Conservation (phyloP, 2,329 filamentous ascomycete genomes). For the Ascochyta lentis region DNA sequence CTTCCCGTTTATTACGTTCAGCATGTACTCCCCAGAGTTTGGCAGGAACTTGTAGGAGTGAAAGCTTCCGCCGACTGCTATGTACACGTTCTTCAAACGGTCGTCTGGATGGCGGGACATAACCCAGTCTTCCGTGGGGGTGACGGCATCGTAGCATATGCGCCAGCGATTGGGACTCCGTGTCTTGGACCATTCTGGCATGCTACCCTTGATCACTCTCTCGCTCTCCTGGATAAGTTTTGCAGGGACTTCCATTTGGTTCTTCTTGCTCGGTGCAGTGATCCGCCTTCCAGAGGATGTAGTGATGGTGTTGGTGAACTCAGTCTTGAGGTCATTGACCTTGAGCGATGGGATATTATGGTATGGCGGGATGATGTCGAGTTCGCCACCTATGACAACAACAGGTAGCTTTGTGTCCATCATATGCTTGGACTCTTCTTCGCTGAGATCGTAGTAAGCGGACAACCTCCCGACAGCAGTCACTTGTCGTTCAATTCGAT, state of each 20-base stretch:
- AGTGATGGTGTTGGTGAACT: slow-evolving; percentile 62
- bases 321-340: slow-evolving; percentile 64
- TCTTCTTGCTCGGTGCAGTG: slow-evolving; percentile 57
- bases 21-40: slow-evolving; percentile 66
- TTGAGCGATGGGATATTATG: slow-evolving; percentile 60
- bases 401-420: slow-evolving; percentile 61
- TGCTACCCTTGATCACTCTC: slow-evolving; percentile 34
- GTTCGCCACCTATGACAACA: slow-evolving; percentile 56
- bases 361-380: slow-evolving; percentile 59
- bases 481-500: slow-evolving; percentile 60
- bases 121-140: slow-evolving; percentile 68
- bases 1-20: slow-evolving; percentile 48
- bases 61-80: slow-evolving; percentile 68
- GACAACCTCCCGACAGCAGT: slow-evolving; percentile 66
- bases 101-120: slow-evolving; percentile 61
- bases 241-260: slow-evolving; percentile 53
- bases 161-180: slow-evolving; percentile 53
- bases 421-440: slow-evolving; percentile 52
- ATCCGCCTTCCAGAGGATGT: slow-evolving; percentile 59
- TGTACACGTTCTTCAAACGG: slow-evolving; percentile 59
- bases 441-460: slow-evolving; percentile 62
- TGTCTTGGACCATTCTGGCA: slow-evolving; percentile 42
- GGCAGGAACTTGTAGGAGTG: slow-evolving; percentile 72
- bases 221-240: slow-evolving; percentile 54
- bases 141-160: slow-evolving; percentile 66